Conservation (phyloP, 1,139 yeast species). For the Diutina siamensis region DNA sequence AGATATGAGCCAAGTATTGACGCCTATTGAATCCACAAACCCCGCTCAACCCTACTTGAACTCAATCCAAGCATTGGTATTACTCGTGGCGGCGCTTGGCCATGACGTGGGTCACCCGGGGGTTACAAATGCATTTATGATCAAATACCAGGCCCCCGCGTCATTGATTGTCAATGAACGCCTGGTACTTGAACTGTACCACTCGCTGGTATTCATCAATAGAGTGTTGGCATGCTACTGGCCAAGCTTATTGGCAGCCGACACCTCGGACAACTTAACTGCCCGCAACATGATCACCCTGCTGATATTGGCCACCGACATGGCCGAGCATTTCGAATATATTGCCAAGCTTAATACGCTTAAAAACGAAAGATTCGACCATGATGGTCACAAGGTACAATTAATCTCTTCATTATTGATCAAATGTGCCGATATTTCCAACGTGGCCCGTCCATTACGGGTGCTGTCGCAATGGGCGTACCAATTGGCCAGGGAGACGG, state of each 20-base stretch:
- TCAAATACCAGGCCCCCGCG: conserved; percentile 51
- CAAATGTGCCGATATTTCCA: conserved; percentile 91
- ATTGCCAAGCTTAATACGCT: conserved; percentile 34
- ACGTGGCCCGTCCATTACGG: conserved; percentile 70
- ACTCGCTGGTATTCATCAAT: conserved; percentile 54
- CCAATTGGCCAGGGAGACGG: conserved; percentile 64
- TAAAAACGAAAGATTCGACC: conserved; percentile 11
- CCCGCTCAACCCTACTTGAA: conserved; percentile 15
- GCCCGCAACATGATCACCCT: conserved; percentile 25
- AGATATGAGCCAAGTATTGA: background rate
- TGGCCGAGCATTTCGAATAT: conserved; percentile 81
- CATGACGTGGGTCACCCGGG: conserved; percentile 98
- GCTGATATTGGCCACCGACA: conserved; percentile 78
- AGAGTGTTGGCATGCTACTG: conserved; percentile 49
- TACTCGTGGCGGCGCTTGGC: conserved; percentile 78
- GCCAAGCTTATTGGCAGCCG: conserved; percentile 36
- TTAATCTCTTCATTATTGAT: conserved; percentile 59
- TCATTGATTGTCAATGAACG: conserved; percentile 50
- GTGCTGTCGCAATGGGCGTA: conserved; percentile 83
- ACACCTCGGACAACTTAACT: conserved; percentile 11
- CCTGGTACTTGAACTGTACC: conserved; percentile 77
- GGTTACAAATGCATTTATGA: conserved; percentile 67
- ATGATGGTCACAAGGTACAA: conserved; percentile 20
- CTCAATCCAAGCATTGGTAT: conserved; percentile 41
- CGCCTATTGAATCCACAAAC: background rate